These are phyloP conservation scores for Umbellularia californica DNA, from an alignment of 164 flowering plant species.

Conservation along the genomic window DNA sequence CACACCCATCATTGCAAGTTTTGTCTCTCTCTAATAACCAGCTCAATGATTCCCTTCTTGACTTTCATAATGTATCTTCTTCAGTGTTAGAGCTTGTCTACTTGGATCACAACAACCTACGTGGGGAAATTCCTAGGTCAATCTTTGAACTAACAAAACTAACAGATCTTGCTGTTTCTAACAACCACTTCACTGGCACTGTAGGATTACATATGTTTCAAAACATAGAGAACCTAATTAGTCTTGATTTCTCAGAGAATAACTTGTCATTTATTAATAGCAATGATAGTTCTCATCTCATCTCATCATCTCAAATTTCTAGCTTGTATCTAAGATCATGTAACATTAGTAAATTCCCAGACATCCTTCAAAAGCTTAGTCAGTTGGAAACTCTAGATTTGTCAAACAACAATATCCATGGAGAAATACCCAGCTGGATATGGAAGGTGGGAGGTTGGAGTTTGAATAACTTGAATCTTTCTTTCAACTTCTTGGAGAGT, in stretches of 20 bases:
- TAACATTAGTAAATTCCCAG: neutral
- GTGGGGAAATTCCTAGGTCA: neutral
- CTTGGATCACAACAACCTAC: neutral
- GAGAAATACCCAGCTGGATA: conserved; percentile 2
- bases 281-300: too few relatives aligned
- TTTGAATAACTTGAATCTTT: neutral
- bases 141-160: conserved; percentile 2
- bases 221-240: neutral
- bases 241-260: neutral
- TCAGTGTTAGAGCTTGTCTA: neutral
- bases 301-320: neutral
- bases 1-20: neutral
- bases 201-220: neutral
- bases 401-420: neutral
- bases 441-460: neutral
- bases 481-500: neutral
- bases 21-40: neutral
- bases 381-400: neutral
- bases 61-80: neutral
- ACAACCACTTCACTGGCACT: neutral
- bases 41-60: neutral
- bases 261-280: neutral
- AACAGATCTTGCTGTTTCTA: neutral
- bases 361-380: neutral
- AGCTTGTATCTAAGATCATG: neutral